Conservation (phyloP, 176 grass and related monocot genomes). For the Oryza coarctata region DNA sequence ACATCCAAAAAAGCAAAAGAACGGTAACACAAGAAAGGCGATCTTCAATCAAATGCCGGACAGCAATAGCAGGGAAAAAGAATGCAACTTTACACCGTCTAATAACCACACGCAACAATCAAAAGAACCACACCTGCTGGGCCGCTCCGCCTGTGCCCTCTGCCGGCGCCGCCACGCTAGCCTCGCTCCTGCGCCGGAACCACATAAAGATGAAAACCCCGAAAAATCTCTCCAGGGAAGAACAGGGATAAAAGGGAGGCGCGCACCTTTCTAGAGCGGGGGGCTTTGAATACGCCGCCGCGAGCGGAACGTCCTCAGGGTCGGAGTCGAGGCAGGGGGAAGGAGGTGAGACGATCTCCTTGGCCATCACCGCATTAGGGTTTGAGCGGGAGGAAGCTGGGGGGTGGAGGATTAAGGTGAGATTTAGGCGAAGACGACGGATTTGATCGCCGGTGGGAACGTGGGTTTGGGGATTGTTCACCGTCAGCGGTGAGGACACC, state of each 20-base stretch:
- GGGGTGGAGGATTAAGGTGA: neutral
- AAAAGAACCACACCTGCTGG: neutral
- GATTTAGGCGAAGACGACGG: constrained; percentile 16
- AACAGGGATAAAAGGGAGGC: neutral
- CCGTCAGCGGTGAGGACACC: neutral
- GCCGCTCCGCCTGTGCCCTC: neutral
- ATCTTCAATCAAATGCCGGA: neutral
- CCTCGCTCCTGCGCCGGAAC: constrained; percentile 29
- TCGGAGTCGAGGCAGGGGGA: neutral
- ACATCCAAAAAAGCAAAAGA: neutral
- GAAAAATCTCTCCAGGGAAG: neutral
- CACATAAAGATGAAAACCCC: constrained; percentile 8
- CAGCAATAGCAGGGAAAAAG: neutral
- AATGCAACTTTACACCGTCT: neutral
- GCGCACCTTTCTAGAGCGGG: constrained; percentile 13
- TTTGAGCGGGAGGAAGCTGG: constrained; percentile 25
- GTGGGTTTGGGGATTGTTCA: neutral
- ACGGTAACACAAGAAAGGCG: neutral
- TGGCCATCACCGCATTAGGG: constrained; percentile 36
- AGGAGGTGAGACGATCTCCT: neutral
- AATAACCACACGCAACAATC: neutral
- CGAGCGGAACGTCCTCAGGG: constrained; percentile 21
- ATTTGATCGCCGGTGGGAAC: neutral
- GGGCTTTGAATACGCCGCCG: neutral
- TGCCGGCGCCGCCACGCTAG: neutral